A percentile compares a stretch with the other conserved stretches of the same genome.
Conservation (phyloP, 257 asterid genomes). For the Ajuga chamaepitys region DNA sequence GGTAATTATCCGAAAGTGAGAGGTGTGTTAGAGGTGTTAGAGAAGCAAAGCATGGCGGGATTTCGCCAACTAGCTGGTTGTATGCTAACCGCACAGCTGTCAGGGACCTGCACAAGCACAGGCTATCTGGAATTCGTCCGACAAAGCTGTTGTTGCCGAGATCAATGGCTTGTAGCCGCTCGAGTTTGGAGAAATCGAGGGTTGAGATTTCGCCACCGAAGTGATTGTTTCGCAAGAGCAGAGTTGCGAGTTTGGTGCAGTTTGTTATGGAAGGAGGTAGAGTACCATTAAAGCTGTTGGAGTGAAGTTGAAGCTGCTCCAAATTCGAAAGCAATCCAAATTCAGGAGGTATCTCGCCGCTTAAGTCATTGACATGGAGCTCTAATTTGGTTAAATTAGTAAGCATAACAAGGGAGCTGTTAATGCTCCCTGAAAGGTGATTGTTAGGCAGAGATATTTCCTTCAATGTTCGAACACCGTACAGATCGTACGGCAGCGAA, state of each 20-base stretch:
- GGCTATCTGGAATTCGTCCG: constrained; percentile 33
- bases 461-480: constrained; percentile 10
- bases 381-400: constrained; percentile 25
- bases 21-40: constrained; percentile 24
- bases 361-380: constrained; percentile 35
- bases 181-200: constrained; percentile 44
- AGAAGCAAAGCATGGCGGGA: constrained; percentile 41
- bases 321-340: constrained; percentile 31
- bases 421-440: constrained; percentile 32
- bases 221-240: constrained; percentile 44
- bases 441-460: constrained; percentile 36
- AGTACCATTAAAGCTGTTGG: constrained; percentile 34
- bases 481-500: constrained; percentile 25
- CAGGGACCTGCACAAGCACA: constrained; percentile 36
- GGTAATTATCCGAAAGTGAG: constrained; percentile 33
- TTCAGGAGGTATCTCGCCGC: constrained; percentile 29
- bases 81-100: constrained; percentile 40
- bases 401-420: constrained; percentile 14
- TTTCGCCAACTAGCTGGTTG: constrained; percentile 31
- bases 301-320: constrained; percentile 43
- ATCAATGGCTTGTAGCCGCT: constrained; percentile 28
- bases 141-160: constrained; percentile 40
- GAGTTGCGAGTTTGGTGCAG: constrained; percentile 35
- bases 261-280: constrained; percentile 37
- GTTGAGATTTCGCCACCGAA: constrained; percentile 32